Evolutionary conservation across 805 yeast genomes (phyloP).

Genomic region (Candida boidinii): DNA sequence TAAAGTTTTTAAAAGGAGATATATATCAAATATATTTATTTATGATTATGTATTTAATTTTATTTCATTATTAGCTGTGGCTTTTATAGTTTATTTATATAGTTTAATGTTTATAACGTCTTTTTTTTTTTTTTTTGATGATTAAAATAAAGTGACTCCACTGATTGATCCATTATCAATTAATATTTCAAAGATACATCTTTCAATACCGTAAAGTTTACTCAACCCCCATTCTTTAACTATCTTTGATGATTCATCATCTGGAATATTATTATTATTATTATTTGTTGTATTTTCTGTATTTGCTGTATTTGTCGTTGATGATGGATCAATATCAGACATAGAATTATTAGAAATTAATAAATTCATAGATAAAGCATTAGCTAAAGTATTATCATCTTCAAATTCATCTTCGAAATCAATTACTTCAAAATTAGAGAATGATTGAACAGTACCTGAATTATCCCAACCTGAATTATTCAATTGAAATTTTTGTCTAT

Average conservation of each 20-base stretch:
- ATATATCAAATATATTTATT: no score
- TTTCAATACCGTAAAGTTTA: slow-evolving; percentile 17
- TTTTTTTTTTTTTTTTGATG: no score
- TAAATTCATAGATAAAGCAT: background rate
- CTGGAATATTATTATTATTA: background rate
- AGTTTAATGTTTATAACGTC: no score
- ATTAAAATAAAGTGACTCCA: slow-evolving; percentile 18
- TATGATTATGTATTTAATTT: no score
- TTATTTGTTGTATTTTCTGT: background rate
- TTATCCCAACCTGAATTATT: slow-evolving; percentile 7
- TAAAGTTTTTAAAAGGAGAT: no score
- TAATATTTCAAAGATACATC: slow-evolving; percentile 23
- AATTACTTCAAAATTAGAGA: slow-evolving; percentile 19
- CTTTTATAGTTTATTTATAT: no score
- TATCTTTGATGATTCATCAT: slow-evolving; percentile 9
- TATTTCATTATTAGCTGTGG: no score
- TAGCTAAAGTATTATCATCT: slow-evolving; percentile 1
- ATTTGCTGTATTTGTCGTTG: slow-evolving; percentile 1
- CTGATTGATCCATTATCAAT: slow-evolving; percentile 19
- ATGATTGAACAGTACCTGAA: slow-evolving; percentile 2
- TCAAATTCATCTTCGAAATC: slow-evolving; percentile 18
- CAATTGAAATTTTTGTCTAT: slow-evolving; percentile 25
- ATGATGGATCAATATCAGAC: background rate
- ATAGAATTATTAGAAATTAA: background rate
- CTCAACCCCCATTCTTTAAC: slow-evolving; percentile 26